Evolutionary conservation across 2,329 filamentous ascomycete species (phyloP).

Genomic region (Stagonosporopsis tanaceti): DNA sequence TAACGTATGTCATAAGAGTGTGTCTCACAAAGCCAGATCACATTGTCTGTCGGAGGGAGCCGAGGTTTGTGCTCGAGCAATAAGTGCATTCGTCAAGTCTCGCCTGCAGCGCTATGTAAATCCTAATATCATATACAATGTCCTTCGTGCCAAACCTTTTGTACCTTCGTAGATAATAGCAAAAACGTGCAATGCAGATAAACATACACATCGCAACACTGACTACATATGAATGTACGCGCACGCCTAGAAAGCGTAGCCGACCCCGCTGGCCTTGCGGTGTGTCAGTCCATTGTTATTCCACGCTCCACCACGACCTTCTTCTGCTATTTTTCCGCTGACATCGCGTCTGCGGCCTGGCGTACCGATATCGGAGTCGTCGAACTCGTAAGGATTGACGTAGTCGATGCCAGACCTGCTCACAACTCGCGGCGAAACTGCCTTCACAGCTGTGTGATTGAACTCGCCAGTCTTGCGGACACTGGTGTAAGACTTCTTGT

Average conservation of each 20-base stretch:
- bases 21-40: not conserved
- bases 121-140: conserved; percentile 15
- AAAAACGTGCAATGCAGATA: not conserved
- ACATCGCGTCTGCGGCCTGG: conserved; percentile 59
- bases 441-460: conserved; percentile 38
- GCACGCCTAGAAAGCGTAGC: conserved; percentile 11
- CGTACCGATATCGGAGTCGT: conserved; percentile 44
- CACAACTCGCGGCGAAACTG: conserved; percentile 53
- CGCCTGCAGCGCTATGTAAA: conserved; percentile 10
- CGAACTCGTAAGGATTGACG: conserved; percentile 46
- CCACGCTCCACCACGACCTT: conserved; percentile 63
- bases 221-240: conserved; percentile 1
- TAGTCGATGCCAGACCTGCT: conserved; percentile 58
- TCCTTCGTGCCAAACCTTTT: not conserved
- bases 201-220: not conserved
- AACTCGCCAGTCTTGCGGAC: conserved; percentile 45
- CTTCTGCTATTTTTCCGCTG: conserved; percentile 77
- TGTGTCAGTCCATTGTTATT: conserved; percentile 37
- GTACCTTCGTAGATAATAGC: not conserved
- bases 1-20: not conserved
- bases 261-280: conserved; percentile 53
- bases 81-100: conserved; percentile 8
- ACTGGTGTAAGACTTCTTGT: conserved; percentile 45
- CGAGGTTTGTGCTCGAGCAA: not conserved
- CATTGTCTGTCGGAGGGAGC: not conserved